Evolutionary conservation across 495 filamentous ascomycete genomes (phyloP), one percentile per base, ranked within the genome.

Genomic region (Aspergillus sparsus): DNA sequence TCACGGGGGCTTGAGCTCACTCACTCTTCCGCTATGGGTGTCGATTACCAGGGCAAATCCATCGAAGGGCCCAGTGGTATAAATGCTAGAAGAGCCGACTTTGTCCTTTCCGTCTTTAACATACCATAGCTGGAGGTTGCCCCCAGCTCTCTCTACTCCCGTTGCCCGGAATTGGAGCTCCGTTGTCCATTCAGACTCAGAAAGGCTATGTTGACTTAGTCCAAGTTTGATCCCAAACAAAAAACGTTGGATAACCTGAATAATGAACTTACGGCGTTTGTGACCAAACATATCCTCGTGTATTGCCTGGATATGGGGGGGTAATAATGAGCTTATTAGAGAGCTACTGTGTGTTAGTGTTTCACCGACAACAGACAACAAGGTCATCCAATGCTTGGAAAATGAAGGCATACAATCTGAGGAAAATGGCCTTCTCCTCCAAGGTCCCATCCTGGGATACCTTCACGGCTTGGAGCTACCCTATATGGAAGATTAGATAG

Each of bases 101-200:
- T 76, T 77, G 62, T 77, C 71, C 62, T 82, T 76, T 47, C 90
- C 90, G 53, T 90, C 84, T 62, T 89, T 87, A 15, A 85, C 85
- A 70, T 93, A 91, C 95, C 95, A 98, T 63, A 98, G 77, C 69
- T 97, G 91, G 59, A 98, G 80, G 74, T 95, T 97, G 46, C 94
- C 94, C 33, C 88, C 85, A 35, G 85, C 91, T 65, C 91, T 80
- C 72, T 98, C 94, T 12, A 87, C 88, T 5, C 94, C 94, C 51
- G 83, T 90, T 7, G 86, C 91, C 61, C 94, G 85, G 77, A 98
- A 98, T 65, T 92, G 85, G 62, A 97, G 78, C 63, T 95, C 91
- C 36, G 85, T 85, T 10, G 82, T 82, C 92, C 92, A 98, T 72
- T 87, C 83, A 15, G 80, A 69, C 55, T 89, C 78, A 8, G 68